Evolutionary conservation across 2,329 filamentous ascomycete genomes (phyloP).

Genomic region (Cryphonectria naterciae): DNA sequence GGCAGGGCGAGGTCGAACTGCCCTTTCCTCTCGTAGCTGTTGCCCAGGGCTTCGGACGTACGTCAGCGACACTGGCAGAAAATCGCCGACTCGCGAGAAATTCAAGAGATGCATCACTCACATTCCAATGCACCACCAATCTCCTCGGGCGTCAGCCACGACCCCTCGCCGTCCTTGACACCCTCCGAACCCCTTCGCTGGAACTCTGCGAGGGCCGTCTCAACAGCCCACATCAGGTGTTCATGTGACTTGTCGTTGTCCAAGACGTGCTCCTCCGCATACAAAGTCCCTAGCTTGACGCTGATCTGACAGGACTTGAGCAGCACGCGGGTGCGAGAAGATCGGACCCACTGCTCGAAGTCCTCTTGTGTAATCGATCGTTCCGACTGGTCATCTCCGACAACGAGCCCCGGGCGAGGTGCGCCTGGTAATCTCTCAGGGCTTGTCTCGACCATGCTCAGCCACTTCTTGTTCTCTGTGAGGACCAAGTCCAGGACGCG

Average conservation of each 20-base stretch:
- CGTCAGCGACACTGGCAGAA: slow-evolving; percentile 32
- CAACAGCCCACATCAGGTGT: slow-evolving; percentile 77
- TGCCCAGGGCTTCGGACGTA: slow-evolving; percentile 64
- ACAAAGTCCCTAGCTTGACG: slow-evolving; percentile 84
- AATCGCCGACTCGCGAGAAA: slow-evolving; percentile 1
- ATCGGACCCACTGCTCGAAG: slow-evolving; percentile 48
- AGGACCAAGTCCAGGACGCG: slow-evolving; percentile 79
- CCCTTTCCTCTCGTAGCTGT: slow-evolving; percentile 73
- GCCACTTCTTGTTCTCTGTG: slow-evolving; percentile 68
- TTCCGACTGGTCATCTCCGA: slow-evolving; percentile 38
- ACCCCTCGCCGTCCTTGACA: slow-evolving; percentile 69
- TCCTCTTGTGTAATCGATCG: slow-evolving; percentile 26
- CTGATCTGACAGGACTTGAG: slow-evolving; percentile 75
- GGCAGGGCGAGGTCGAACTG: slow-evolving; percentile 83
- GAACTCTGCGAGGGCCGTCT: slow-evolving; percentile 76
- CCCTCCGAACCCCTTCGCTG: slow-evolving; percentile 69
- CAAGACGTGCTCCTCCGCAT: slow-evolving; percentile 75
- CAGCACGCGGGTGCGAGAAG: slow-evolving; percentile 64
- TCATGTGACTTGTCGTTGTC: slow-evolving; percentile 76
- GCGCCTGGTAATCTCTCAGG: slow-evolving; percentile 38
- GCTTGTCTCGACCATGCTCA: slow-evolving; percentile 56
- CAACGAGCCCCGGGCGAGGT: slow-evolving; percentile 25
- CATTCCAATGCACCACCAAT: slow-evolving; percentile 76
- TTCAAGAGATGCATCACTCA: slow-evolving; percentile 38
- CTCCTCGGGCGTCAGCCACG: slow-evolving; percentile 72